Base-by-base conservation (phyloP, 306 rosid genomes). In the Albizia julibrissin region DNA sequence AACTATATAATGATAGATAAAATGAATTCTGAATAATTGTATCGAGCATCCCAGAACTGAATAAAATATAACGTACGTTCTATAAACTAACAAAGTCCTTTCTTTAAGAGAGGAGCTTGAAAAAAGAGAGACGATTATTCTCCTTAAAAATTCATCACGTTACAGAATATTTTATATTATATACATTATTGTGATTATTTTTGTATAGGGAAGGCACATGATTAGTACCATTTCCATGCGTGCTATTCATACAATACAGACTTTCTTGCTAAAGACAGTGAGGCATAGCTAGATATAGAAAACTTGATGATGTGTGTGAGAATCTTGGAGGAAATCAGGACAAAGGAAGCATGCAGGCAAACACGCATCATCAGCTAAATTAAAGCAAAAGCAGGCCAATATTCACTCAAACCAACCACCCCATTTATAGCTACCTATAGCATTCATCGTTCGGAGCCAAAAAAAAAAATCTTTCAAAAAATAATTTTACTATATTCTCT, bases 321-420 rank as follows among this genome's bases (percentile, higher is more conserved):
- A 69, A 69, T 75, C 68, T 21, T 50, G 67, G 68, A 50, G 42
- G 33, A 54, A 75, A 75, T 43, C 68, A 75, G 69, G 69, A 56
- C 68, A 75, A 24, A 34, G 33, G 69, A 73, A 52, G 67, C 67
- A 74, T 52, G 78, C 78, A 74, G 61, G 44, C 54, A 75, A 13
- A 72, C 26, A 49, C 46, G 50, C 65, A 58, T 37, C 52, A 47
- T 75, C 9, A 15, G 46, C 79, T 24, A 56, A 75, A 64, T 64
- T 31, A 71, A 78, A 44, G 82, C 39, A 78, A 67, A 70, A 79
- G 61, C 85, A 69, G 64, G 59, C 58, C 79, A 56, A 34, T 77
- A 84, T 71, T 81, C 84, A 87, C 85, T 80, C 81, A 78, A 77
- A 54, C 77, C 88, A 82, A 77, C 88, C 78, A 77, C 81, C 78